These are phyloP conservation scores for Amanita exitialis DNA, from an alignment of 768 basidiomycete species.

Conservation along the genomic window DNA sequence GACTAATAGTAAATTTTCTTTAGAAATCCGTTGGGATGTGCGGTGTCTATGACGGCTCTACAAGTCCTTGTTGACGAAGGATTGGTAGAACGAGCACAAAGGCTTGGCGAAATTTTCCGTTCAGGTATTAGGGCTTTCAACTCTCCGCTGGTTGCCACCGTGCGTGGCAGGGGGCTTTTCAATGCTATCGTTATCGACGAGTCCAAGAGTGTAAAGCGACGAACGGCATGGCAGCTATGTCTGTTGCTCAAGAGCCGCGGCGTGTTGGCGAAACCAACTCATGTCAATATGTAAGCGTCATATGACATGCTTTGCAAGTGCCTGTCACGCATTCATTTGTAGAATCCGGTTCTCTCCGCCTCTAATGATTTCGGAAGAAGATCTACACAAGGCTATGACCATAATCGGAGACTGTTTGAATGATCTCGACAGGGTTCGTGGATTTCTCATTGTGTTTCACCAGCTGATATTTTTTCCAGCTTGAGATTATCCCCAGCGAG, in stretches of 20 bases:
- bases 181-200: constrained; percentile 95
- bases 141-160: constrained; percentile 63
- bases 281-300: constrained; percentile 70
- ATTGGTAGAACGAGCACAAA: constrained; percentile 70
- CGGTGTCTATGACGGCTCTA: constrained; percentile 90
- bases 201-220: constrained; percentile 57
- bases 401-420: constrained; percentile 69
- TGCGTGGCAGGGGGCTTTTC: constrained; percentile 81
- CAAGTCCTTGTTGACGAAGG: constrained; percentile 85
- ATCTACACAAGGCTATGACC: constrained; percentile 61
- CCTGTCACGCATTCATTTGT: constrained; percentile 4
- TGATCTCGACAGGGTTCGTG: constrained; percentile 70
- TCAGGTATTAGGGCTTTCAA: constrained; percentile 44
- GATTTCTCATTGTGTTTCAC: neutral
- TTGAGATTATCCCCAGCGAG: constrained; percentile 15
- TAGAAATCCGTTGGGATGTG: constrained; percentile 91
- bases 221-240: constrained; percentile 95
- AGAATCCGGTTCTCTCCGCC: constrained; percentile 97
- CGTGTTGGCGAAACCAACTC: constrained; percentile 92
- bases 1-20: neutral
- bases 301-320: neutral
- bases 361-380: constrained; percentile 85
- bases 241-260: constrained; percentile 85
- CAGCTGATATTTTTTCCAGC: constrained; percentile 2
- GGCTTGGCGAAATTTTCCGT: constrained; percentile 79